These are phyloP conservation scores for Solanum bukasovii DNA, from an alignment of 257 asterid genomes.

Conservation along the genomic window DNA sequence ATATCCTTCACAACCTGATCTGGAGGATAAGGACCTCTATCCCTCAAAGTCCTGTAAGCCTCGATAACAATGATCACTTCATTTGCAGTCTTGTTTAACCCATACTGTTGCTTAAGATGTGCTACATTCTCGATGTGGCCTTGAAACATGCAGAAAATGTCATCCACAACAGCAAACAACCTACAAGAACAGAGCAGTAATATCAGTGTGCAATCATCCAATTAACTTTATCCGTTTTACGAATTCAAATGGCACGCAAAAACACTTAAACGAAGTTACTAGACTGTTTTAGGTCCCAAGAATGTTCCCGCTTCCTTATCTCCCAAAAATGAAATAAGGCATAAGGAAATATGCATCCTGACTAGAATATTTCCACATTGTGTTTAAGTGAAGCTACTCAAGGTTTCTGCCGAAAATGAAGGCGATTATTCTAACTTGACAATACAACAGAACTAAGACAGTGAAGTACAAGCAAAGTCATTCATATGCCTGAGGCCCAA, in stretches of 20 bases:
- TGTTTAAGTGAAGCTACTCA: background rate
- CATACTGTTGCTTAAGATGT: conserved; percentile 87
- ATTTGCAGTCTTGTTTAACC: conserved; percentile 50
- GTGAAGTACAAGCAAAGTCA: background rate
- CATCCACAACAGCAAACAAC: conserved; percentile 73
- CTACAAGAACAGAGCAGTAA: conserved; percentile 17
- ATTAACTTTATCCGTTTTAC: background rate
- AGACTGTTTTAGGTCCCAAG: background rate
- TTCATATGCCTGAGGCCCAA: background rate
- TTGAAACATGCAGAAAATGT: conserved; percentile 88
- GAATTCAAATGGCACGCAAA: background rate
- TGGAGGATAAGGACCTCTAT: conserved; percentile 89
- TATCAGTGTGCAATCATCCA: background rate
- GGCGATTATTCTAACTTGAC: background rate
- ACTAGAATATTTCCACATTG: background rate
- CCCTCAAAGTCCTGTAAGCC: conserved; percentile 90
- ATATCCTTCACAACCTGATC: conserved; percentile 89
- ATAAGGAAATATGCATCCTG: background rate
- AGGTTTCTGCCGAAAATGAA: background rate
- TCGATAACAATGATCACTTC: conserved; percentile 85
- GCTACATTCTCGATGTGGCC: conserved; percentile 91
- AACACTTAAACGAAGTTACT: background rate
- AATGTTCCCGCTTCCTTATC: background rate
- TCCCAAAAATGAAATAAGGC: background rate
- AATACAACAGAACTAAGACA: background rate